These are phyloP conservation scores for Kodamaea suecica DNA, from an alignment of 1,139 yeast species.

Conservation along the genomic window DNA sequence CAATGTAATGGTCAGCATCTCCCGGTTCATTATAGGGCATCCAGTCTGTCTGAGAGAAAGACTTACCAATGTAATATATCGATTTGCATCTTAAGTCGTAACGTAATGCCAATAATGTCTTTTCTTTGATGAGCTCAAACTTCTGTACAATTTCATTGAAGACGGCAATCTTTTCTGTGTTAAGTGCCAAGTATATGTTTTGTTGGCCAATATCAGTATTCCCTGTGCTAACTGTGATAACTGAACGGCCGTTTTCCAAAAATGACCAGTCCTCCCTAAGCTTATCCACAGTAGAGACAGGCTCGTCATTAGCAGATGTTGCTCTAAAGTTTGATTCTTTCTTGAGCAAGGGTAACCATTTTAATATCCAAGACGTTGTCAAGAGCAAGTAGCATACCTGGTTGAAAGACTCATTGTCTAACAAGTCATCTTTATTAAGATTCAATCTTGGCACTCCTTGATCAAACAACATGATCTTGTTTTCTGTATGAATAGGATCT, in stretches of 20 bases:
- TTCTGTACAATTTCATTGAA: conserved; percentile 49
- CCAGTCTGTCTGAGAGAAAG: conserved; percentile 43
- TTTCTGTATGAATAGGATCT: conserved; percentile 6
- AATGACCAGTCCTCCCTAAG: conserved; percentile 58
- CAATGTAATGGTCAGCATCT: conserved; percentile 62
- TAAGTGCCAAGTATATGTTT: conserved; percentile 36
- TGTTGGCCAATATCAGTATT: conserved; percentile 20
- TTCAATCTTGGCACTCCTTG: not conserved
- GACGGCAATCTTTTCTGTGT: conserved; percentile 33
- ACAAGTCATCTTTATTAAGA: conserved; percentile 40
- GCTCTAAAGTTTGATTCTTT: conserved; percentile 28
- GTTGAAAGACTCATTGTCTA: conserved; percentile 45
- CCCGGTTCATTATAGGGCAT: conserved; percentile 51
- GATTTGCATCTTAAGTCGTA: conserved; percentile 65
- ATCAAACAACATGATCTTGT: conserved; percentile 19
- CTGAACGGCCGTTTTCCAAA: conserved; percentile 43
- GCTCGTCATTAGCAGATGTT: conserved; percentile 17
- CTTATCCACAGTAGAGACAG: conserved; percentile 30
- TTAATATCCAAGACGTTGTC: conserved; percentile 47
- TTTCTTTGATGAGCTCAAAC: conserved; percentile 46
- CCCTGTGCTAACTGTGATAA: conserved; percentile 21
- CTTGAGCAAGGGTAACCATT: conserved; percentile 54
- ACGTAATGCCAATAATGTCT: conserved; percentile 55
- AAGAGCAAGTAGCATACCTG: conserved; percentile 48
- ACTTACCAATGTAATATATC: conserved; percentile 55